Evolutionary conservation across 2,329 filamentous ascomycete species (phyloP), one percentile per base, ranked within the genome.

Genomic region (Sporothrix mexicana): DNA sequence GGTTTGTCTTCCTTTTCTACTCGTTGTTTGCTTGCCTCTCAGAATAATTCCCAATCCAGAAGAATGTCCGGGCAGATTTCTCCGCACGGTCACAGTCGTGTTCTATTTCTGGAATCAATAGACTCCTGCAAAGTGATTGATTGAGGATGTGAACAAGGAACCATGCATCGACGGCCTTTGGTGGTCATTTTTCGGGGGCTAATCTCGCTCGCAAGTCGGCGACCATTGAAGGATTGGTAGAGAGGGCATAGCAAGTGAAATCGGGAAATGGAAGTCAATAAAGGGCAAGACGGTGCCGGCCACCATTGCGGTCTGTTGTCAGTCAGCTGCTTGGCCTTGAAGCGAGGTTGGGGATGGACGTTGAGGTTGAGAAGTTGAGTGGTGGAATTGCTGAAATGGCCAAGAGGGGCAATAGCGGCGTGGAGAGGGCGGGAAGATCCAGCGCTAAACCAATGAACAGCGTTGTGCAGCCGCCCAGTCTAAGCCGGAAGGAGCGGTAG

Each of bases 401-500:
- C 45, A 47, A 47, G 41, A 66, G 45, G 23, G 45, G 64, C 17
- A 69, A 25, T 8, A 41, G 70, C 43, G 62, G 61, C 25, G 49
- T 61, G 62, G 41, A 17, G 49, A 59, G 51, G 20, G 53, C 68
- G 68, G 53, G 68, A 70, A 17, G 69, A 53, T 25, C 57, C 69
- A 53, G 49, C 45, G 51, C 30, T 25, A 49, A 20, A 47, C 75
- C 76, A 75, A 75, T 75, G 49, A 69, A 71, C 74, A 57, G 45
- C 62, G 62, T 6, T 20, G 73, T 76, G 68, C 73, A 77, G 51
- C 75, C 76, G 75, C 76, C 76, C 41, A 73, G 67, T 20, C 36
- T 66, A 66, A 47, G 13, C 25, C 20, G 59, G 7, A 9, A 41
- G 13, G n/a, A 41, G 62, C 49, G 61, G 51, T 57, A 72, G 61